These are phyloP conservation scores for Blastobotrys attinorum DNA, from an alignment of 805 yeast genomes.

Conservation along the genomic window DNA sequence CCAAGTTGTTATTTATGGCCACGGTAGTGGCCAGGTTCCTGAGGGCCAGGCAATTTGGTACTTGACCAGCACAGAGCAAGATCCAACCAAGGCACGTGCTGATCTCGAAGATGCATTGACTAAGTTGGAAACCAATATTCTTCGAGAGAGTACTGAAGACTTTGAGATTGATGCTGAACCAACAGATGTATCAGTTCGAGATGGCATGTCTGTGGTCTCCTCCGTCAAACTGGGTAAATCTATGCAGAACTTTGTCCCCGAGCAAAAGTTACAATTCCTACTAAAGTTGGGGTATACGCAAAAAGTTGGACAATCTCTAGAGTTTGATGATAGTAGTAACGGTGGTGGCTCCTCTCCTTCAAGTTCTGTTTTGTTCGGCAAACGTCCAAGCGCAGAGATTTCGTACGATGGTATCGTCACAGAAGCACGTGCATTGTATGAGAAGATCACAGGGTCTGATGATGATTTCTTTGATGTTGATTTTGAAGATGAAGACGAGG, in stretches of 20 bases:
- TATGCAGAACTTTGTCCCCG: conserved; percentile 76
- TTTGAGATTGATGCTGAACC: conserved; percentile 47
- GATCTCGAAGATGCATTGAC: conserved; percentile 76
- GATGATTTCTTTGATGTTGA: conserved; percentile 96
- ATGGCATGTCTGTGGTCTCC: conserved; percentile 64
- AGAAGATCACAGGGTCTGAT: conserved; percentile 78
- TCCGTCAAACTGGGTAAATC: conserved; percentile 83
- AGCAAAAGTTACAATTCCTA: conserved; percentile 55
- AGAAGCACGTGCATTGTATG: conserved; percentile 69
- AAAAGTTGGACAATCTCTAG: conserved; percentile 18
- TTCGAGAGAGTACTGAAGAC: conserved; percentile 67
- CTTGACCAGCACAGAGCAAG: conserved; percentile 62
- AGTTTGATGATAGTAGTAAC: too few relatives aligned
- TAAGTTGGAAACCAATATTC: conserved; percentile 69
- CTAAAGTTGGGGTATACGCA: conserved; percentile 58
- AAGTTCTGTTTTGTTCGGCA: conserved; percentile 1
- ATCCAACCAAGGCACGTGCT: conserved; percentile 56
- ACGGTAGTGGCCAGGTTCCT: conserved; percentile 83
- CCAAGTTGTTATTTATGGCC: conserved; percentile 80
- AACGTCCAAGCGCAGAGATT: conserved; percentile 41
- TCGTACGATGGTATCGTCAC: conserved; percentile 87
- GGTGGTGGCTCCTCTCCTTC: too few relatives aligned
- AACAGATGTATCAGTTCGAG: conserved; percentile 45
- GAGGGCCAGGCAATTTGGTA: conserved; percentile 87
- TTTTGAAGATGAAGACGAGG: conserved; percentile 88